Evolutionary conservation across 1,139 yeast genomes (phyloP).

Genomic region (Debaryomyces subglobosus): DNA sequence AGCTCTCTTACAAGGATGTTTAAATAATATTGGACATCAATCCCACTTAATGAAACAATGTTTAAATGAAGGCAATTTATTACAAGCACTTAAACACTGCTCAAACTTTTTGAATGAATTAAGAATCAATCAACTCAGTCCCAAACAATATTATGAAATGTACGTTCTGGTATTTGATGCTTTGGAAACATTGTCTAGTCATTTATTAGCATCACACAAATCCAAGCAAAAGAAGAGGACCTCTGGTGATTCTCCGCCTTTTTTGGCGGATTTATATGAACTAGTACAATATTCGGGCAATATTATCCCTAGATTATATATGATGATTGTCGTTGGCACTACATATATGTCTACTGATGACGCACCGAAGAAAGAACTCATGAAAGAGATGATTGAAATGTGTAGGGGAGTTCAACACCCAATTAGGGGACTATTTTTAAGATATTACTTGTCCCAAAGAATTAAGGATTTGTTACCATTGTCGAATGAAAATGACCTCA

Average conservation of each 20-base stretch:
- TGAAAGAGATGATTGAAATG: slow-evolving; percentile 98
- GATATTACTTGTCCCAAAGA: slow-evolving; percentile 86
- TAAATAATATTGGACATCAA: slow-evolving; percentile 67
- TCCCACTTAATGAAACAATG: slow-evolving; percentile 77
- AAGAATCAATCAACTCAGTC: slow-evolving; percentile 73
- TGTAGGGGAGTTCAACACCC: slow-evolving; percentile 98
- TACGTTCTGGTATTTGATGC: slow-evolving; percentile 88
- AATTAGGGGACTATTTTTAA: slow-evolving; percentile 80
- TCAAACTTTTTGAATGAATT: slow-evolving; percentile 82
- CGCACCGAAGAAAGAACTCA: slow-evolving; percentile 82
- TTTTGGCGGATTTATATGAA: slow-evolving; percentile 88
- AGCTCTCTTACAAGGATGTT: slow-evolving; percentile 50
- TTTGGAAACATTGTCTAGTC: slow-evolving; percentile 66
- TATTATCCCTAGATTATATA: slow-evolving; percentile 85
- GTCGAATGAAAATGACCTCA: slow-evolving; percentile 48
- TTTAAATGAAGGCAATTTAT: slow-evolving; percentile 67
- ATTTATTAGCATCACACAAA: slow-evolving; percentile 68
- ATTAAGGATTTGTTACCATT: slow-evolving; percentile 71
- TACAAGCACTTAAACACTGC: slow-evolving; percentile 90
- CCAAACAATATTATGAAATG: slow-evolving; percentile 92
- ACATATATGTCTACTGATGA: slow-evolving; percentile 78
- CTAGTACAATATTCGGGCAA: slow-evolving; percentile 95
- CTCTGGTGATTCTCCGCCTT: slow-evolving; percentile 41
- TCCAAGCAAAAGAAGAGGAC: slow-evolving; percentile 27
- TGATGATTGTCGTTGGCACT: slow-evolving; percentile 95